These are phyloP conservation scores for Ananas comosus DNA, from an alignment of 176 grass and related monocot genomes.

Conservation along the genomic window DNA sequence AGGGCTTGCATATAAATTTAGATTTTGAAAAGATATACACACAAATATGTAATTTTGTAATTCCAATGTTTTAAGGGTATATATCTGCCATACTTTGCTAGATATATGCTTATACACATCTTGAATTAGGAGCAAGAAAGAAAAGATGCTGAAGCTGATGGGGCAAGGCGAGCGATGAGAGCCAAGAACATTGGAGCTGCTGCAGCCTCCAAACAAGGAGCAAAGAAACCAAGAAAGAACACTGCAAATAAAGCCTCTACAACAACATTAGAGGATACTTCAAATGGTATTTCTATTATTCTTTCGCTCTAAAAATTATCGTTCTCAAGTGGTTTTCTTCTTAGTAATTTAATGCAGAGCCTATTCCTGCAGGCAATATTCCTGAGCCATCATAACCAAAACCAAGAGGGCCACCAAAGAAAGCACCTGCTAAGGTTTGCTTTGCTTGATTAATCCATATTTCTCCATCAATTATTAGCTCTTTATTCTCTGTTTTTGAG, in stretches of 20 bases:
- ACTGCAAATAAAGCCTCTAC: not conserved
- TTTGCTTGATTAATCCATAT: not conserved
- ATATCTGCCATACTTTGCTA: too few species aligned
- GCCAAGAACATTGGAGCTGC: constrained; percentile 4
- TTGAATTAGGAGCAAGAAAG: constrained; percentile 37
- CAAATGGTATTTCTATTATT: not conserved
- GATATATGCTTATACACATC: not conserved
- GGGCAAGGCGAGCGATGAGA: constrained; percentile 16
- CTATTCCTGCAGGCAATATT: constrained; percentile 14
- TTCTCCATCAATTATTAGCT: not conserved
- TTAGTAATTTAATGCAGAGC: not conserved
- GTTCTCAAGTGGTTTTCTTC: not conserved
- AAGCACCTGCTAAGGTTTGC: constrained; percentile 35
- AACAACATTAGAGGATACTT: not conserved
- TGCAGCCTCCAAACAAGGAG: not conserved
- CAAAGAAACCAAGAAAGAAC: constrained; percentile 43
- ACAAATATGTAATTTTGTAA: too few species aligned
- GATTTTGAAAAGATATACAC: too few species aligned
- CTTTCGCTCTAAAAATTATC: not conserved
- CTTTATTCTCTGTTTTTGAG: not conserved
- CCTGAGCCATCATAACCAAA: constrained; percentile 17
- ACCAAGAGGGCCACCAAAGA: constrained; percentile 25
- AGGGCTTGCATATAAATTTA: too few species aligned
- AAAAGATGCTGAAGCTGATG: constrained; percentile 18
- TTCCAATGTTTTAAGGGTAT: too few species aligned